Percentiles rank a stretch among this genome's conserved stretches.
Evolutionary conservation across 257 asterid species (phyloP).

Genomic region (Solanum virginianum): DNA sequence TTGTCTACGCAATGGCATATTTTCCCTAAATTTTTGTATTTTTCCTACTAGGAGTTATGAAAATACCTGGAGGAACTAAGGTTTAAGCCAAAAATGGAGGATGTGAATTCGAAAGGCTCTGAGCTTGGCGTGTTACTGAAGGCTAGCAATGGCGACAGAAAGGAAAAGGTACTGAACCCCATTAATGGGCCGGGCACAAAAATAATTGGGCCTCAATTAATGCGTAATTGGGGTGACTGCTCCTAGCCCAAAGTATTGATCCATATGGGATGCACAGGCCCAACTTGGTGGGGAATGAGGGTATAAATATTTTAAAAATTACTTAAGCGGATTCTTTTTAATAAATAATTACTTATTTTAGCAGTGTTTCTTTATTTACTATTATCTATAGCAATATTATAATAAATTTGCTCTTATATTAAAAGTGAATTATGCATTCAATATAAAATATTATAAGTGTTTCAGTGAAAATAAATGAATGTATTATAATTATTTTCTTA

Average conservation of each 20-base stretch:
- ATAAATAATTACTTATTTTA: too few species aligned
- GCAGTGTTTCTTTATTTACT: too few species aligned
- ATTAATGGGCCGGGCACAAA: neutral
- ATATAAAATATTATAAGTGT: too few species aligned
- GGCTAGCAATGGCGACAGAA: neutral
- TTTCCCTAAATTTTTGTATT: neutral
- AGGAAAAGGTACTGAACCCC: neutral
- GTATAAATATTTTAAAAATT: too few species aligned
- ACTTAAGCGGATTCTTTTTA: too few species aligned
- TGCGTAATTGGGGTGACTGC: neutral
- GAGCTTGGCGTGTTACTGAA: neutral
- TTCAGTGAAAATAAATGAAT: too few species aligned
- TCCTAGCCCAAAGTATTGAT: neutral
- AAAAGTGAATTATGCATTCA: too few species aligned
- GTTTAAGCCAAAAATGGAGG: neutral
- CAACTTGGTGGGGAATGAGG: neutral
- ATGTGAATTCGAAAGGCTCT: neutral
- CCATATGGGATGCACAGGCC: neutral
- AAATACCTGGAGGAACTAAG: neutral
- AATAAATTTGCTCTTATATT: too few species aligned
- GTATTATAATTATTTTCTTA: too few species aligned
- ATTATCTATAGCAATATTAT: too few species aligned
- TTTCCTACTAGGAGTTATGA: neutral
- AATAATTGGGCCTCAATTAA: neutral
- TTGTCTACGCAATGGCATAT: neutral